Percentiles rank a stretch among this genome's conserved stretches.
Evolutionary conservation across 345 rosid genomes (phyloP).

Genomic region (Citrus reticulata): DNA sequence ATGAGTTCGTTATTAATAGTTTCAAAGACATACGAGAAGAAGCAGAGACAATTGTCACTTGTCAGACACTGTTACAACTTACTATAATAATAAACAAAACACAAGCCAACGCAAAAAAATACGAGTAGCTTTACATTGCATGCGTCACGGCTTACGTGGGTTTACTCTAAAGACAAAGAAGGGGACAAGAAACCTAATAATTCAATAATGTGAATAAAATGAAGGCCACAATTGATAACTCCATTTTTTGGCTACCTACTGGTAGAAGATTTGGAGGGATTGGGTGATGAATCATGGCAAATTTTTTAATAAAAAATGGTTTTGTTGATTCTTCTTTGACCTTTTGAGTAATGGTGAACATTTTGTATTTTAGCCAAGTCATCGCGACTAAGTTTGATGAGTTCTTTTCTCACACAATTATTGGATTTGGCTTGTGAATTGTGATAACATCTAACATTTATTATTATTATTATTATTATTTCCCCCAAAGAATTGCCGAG

Average conservation of each 20-base stretch:
- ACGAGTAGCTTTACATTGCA: background rate
- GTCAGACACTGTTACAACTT: background rate
- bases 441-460: too few relatives aligned
- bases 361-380: too few relatives aligned
- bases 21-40: background rate
- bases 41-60: background rate
- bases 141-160: slow-evolving; percentile 4
- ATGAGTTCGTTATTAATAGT: background rate
- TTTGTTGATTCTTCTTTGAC: background rate
- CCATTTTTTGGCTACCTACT: background rate
- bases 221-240: background rate
- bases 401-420: too few relatives aligned
- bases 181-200: background rate
- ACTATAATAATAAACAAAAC: too few relatives aligned
- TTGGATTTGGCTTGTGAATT: too few relatives aligned
- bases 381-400: too few relatives aligned
- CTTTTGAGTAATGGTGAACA: background rate
- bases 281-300: background rate
- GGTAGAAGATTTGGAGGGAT: background rate
- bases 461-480: too few relatives aligned
- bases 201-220: background rate
- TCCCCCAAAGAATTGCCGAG: too few relatives aligned
- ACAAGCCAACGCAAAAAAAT: background rate
- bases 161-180: too few relatives aligned
- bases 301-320: background rate